Evolutionary conservation across 176 grass and related monocot species (phyloP), one percentile per base, ranked within the genome.

Genomic region (Triticum monococcum): DNA sequence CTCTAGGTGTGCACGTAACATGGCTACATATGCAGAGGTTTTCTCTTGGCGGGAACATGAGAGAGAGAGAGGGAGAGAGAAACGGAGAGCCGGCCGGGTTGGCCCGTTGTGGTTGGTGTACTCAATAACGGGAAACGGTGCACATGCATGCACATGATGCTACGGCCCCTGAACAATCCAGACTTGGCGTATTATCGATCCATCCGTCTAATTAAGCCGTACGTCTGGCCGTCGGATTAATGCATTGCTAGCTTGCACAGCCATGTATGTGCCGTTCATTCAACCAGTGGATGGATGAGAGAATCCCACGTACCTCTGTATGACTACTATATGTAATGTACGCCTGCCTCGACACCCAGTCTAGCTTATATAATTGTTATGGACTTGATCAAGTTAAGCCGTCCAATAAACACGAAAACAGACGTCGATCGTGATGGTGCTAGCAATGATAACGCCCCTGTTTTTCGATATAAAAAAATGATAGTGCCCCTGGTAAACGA

Each of bases 121-220:
- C 43, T 31, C 72, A 75, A 75, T 52, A 87, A 87, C 85, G 75
- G 80, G 75, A 77, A 77, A 89, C 75, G 84, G 72, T 74, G 84
- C 88, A 90, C 86, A 82, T 86, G 83, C 68, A 20, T 46, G 73
- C 87, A 89, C 87, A 89, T 89, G 87, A 65, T 18, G 24, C 25
- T 48, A n/a, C 79, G 20, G 9, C 26, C 50, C 40, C 71, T 72
- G 35, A 54, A 76, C 73, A 31, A 32, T 52, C 73, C 10, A 5
- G 16, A 12, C 46, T 77, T 77, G 74, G 76, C 76, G 76, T 78
- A 14, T 78, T 36, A 33, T 60, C 26, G 2, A 6, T 31, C 73
- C 14, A 32, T 76, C 56, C 56, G 22, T 59, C 56, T 76, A 22
- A 30, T 54, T 18, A 54, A 17, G 50, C 50, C 50, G 50, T 17